A percentile compares a stretch with the other conserved stretches of the same genome.
Conservation (phyloP, 768 basidiomycete species). For the Steccherinum ochraceum region DNA sequence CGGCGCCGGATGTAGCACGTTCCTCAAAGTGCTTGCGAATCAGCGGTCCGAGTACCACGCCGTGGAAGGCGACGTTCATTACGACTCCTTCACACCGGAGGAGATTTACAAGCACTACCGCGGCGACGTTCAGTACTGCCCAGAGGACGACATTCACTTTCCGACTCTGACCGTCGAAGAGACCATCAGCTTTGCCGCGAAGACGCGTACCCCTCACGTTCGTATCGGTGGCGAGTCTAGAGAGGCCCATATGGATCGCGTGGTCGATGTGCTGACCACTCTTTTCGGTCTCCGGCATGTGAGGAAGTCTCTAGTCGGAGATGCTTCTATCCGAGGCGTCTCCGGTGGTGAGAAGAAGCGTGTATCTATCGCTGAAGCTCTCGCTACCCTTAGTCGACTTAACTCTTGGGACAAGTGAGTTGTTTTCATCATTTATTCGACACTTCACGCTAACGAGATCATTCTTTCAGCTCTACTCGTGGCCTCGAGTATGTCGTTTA, state of each 20-base stretch:
- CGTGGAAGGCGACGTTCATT: conserved; percentile 66
- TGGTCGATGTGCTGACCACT: conserved; percentile 49
- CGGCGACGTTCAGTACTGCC: conserved; percentile 77
- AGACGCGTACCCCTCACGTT: conserved; percentile 59
- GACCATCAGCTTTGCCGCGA: conserved; percentile 65
- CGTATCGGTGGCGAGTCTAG: conserved; percentile 41
- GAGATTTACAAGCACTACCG: conserved; percentile 61
- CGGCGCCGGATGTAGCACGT: conserved; percentile 78
- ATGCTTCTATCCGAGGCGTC: conserved; percentile 68
- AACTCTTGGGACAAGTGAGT: conserved; percentile 69
- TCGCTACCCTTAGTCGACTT: conserved; percentile 56
- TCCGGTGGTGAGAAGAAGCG: conserved; percentile 75
- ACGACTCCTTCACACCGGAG: conserved; percentile 66
- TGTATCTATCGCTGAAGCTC: conserved; percentile 68
- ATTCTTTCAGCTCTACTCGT: conserved; percentile 34
- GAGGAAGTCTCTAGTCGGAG: conserved; percentile 68
- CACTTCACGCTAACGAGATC: background rate
- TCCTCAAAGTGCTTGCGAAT: conserved; percentile 80
- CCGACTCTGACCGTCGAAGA: conserved; percentile 77
- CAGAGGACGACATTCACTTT: conserved; percentile 85
- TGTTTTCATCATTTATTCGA: background rate
- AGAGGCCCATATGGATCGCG: conserved; percentile 32
- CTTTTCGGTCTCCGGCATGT: conserved; percentile 76
- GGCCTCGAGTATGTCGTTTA: conserved; percentile 36
- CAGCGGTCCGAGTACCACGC: conserved; percentile 61